These are phyloP conservation scores for Dendrocalamus sinicus DNA, from an alignment of 176 grass and related monocot species.

Conservation along the genomic window DNA sequence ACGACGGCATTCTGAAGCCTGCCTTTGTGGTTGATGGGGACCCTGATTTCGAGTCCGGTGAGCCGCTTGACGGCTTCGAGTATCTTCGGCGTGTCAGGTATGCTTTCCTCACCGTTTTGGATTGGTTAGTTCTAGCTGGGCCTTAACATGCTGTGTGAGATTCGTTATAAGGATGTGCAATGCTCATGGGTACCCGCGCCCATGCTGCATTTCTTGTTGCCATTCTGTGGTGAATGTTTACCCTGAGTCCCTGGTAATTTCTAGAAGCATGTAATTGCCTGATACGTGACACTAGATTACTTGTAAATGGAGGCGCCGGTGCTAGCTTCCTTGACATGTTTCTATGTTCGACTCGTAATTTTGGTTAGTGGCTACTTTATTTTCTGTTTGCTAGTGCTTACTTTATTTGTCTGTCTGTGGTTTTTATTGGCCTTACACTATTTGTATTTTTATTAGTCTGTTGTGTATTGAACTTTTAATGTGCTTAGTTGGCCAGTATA, in stretches of 20 bases:
- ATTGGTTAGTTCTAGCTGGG: neutral
- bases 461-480: neutral
- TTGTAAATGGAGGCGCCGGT: neutral
- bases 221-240: neutral
- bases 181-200: neutral
- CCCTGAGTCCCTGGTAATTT: neutral
- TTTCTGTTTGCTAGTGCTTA: neutral
- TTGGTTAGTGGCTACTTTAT: neutral
- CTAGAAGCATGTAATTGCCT: neutral
- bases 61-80: constrained; percentile 82
- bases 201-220: neutral
- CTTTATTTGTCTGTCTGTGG: neutral
- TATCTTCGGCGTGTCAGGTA: constrained; percentile 96
- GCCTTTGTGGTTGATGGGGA: constrained; percentile 86
- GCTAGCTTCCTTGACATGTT: neutral
- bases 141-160: neutral
- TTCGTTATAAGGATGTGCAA: neutral
- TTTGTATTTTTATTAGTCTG: neutral
- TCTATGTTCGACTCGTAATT: neutral
- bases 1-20: constrained; percentile 71
- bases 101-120: neutral
- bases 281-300: neutral
- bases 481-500: neutral
- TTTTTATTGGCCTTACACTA: neutral
- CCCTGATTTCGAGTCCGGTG: constrained; percentile 86